These are phyloP conservation scores for Cardiospermum halicacabum DNA, from an alignment of 345 rosid species.

Conservation along the genomic window DNA sequence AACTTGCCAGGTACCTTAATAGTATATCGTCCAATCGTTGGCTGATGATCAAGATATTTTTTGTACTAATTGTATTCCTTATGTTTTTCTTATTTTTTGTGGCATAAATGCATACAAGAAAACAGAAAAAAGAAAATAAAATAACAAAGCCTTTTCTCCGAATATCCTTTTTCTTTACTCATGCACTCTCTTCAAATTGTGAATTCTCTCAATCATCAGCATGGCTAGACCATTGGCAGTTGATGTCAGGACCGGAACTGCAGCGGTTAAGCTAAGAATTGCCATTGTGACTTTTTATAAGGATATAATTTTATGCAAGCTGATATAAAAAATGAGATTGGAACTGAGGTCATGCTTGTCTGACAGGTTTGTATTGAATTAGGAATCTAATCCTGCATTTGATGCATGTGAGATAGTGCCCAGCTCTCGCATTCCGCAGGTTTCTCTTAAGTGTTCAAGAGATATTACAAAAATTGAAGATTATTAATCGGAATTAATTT, in stretches of 20 bases:
- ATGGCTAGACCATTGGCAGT: background rate
- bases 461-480: no score
- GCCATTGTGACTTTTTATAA: background rate
- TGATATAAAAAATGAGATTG: no score
- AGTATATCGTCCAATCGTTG: conserved; percentile 78
- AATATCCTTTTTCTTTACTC: background rate
- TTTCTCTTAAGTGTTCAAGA: no score
- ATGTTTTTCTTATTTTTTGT: conserved; percentile 81
- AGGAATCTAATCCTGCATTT: no score
- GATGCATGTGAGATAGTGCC: no score
- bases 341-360: no score
- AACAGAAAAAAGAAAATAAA: conserved; percentile 10
- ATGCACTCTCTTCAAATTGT: background rate
- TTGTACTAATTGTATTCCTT: conserved; percentile 65
- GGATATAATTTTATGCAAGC: no score
- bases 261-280: background rate
- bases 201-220: background rate
- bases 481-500: no score
- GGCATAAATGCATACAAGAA: conserved; percentile 33
- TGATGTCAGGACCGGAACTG: background rate
- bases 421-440: no score
- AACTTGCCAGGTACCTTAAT: conserved; percentile 55
- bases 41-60: conserved; percentile 80
- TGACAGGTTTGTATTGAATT: no score
- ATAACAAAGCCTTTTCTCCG: conserved; percentile 1